These are phyloP conservation scores for Prunus fruticosa DNA, from an alignment of 306 rosid species.

Conservation along the genomic window DNA sequence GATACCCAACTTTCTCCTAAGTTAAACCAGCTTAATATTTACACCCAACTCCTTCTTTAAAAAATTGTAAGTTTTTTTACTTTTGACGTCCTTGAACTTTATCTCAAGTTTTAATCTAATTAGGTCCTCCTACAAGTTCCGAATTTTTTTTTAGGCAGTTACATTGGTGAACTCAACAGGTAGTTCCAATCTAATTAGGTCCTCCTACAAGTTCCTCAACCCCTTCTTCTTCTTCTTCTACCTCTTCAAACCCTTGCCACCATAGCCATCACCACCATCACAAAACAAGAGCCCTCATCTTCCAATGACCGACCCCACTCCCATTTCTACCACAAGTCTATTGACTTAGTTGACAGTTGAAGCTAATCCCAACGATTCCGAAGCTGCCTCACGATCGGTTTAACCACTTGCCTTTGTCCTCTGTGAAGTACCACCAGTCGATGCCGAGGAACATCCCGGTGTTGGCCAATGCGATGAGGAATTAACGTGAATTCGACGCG, in stretches of 20 bases:
- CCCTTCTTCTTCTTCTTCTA: conserved; percentile 14
- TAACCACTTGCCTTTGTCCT: conserved; percentile 12
- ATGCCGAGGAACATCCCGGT: conserved; percentile 67
- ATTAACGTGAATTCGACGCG: conserved; percentile 10
- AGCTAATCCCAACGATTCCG: conserved; percentile 48
- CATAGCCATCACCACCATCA: conserved; percentile 9
- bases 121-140: too few relatives aligned
- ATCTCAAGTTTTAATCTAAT: too few relatives aligned
- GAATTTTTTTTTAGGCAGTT: too few relatives aligned
- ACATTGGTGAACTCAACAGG: too few relatives aligned
- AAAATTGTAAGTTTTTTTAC: too few relatives aligned
- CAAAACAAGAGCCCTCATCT: conserved; percentile 42
- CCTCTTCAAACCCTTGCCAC: conserved; percentile 33
- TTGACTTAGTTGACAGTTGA: conserved; percentile 39
- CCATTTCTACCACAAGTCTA: conserved; percentile 44
- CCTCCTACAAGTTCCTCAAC: too few relatives aligned
- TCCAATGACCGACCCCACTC: conserved; percentile 28
- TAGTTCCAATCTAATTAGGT: too few relatives aligned
- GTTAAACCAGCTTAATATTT: too few relatives aligned
- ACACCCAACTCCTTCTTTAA: too few relatives aligned
- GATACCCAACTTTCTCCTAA: too few relatives aligned
- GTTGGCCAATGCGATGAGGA: conserved; percentile 35
- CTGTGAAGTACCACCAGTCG: conserved; percentile 46
- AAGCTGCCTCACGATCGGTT: conserved; percentile 41
- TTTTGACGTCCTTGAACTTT: too few relatives aligned